Percentiles rank a stretch among this genome's conserved stretches.
Conservation (phyloP, 2,329 filamentous ascomycete genomes). For the Basipetospora chlamydospora region DNA sequence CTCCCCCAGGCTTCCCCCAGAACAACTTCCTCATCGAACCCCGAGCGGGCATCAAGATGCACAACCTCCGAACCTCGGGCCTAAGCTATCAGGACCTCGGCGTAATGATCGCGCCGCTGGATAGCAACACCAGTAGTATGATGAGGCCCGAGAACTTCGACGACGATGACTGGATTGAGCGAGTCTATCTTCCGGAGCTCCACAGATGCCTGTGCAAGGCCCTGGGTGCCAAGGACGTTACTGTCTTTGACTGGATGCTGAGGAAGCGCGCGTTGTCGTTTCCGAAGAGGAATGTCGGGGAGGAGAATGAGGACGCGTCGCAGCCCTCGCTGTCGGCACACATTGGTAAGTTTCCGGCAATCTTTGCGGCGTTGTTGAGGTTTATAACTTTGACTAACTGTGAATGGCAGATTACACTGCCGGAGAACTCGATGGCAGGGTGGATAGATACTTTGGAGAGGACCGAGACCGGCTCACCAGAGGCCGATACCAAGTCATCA, state of each 20-base stretch:
- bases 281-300: neutral
- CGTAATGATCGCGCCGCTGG: conserved; percentile 7
- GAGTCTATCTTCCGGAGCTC: conserved; percentile 8
- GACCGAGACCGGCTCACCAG: neutral
- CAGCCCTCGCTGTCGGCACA: neutral
- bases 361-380: neutral
- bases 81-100: conserved; percentile 7
- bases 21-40: neutral
- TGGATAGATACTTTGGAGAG: neutral
- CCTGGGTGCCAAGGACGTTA: conserved; percentile 9
- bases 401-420: neutral
- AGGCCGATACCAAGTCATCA: neutral
- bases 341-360: neutral
- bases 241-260: conserved; percentile 6
- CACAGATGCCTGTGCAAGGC: conserved; percentile 6
- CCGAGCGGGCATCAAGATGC: conserved; percentile 7
- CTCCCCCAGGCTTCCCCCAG: conserved; percentile 8
- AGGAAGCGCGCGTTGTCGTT: neutral
- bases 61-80: conserved; percentile 8
- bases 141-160: conserved; percentile 7
- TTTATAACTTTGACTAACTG: too few species aligned
- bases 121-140: conserved; percentile 1
- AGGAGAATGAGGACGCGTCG: neutral
- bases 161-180: conserved; percentile 9
- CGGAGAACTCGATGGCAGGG: neutral